These are phyloP conservation scores for Umbelopsis sp. DNA, from an alignment of 192 early-diverging fungal species.

Conservation along the genomic window DNA sequence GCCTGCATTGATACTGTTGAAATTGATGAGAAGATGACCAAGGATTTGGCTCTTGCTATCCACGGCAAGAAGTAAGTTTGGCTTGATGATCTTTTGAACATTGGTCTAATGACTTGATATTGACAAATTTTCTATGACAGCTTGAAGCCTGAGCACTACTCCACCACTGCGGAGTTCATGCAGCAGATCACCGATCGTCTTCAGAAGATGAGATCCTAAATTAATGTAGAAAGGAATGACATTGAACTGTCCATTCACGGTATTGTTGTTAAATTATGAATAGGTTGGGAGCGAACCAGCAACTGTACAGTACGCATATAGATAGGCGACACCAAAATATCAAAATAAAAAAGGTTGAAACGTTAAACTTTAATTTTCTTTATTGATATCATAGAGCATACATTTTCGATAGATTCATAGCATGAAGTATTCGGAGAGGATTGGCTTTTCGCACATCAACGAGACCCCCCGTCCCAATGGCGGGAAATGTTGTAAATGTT, in stretches of 20 bases:
- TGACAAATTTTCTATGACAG: constrained; percentile 11
- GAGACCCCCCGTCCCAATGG: too few species aligned
- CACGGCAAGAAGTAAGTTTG: constrained; percentile 66
- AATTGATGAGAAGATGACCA: constrained; percentile 85
- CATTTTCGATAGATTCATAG: background rate
- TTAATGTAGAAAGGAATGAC: background rate
- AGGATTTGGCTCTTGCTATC: constrained; percentile 92
- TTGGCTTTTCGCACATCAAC: too few species aligned
- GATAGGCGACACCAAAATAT: background rate
- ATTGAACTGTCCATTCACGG: background rate
- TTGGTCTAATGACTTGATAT: too few species aligned
- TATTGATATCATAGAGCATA: background rate
- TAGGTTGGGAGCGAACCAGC: background rate
- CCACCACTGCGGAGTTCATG: constrained; percentile 88
- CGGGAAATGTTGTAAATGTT: too few species aligned
- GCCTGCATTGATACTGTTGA: constrained; percentile 89
- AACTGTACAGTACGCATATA: background rate
- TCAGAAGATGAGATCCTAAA: constrained; percentile 11
- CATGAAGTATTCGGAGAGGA: too few species aligned
- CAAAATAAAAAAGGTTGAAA: background rate
- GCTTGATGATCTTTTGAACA: background rate
- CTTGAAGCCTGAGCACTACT: constrained; percentile 83
- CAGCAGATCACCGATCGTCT: constrained; percentile 69
- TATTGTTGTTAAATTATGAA: background rate
- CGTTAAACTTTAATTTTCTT: background rate